Evolutionary conservation across 2,329 filamentous ascomycete species (phyloP).

Genomic region (Fusarium sp.): DNA sequence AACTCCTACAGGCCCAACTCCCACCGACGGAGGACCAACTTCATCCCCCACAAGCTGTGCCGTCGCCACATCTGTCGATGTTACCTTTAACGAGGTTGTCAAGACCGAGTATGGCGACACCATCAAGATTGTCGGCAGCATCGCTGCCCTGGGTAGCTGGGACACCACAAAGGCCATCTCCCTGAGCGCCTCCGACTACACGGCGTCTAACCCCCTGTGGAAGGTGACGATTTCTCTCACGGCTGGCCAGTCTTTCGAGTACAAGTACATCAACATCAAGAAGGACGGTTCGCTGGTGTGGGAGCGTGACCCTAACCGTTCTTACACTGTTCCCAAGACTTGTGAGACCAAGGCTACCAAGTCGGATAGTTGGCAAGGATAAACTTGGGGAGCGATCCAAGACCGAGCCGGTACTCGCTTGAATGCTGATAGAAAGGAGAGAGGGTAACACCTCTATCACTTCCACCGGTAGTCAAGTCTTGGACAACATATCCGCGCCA

Average conservation of each 20-base stretch:
- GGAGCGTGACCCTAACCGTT: conserved; percentile 71
- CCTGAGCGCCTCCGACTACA: conserved; percentile 71
- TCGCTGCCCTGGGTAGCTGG: conserved; percentile 72
- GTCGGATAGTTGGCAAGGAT: conserved; percentile 48
- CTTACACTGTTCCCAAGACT: conserved; percentile 48
- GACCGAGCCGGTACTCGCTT: not conserved
- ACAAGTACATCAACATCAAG: conserved; percentile 76
- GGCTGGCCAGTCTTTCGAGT: conserved; percentile 68
- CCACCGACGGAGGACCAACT: conserved; percentile 46
- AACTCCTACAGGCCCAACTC: conserved; percentile 45
- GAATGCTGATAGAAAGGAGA: not conserved
- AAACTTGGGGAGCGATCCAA: not conserved
- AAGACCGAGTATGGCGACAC: conserved; percentile 71
- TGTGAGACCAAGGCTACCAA: conserved; percentile 45
- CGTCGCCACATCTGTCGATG: conserved; percentile 60
- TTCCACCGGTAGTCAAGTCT: not conserved
- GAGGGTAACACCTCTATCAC: not conserved
- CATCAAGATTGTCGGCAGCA: conserved; percentile 73
- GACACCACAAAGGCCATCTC: conserved; percentile 64
- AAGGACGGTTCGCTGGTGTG: conserved; percentile 67
- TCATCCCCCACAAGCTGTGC: conserved; percentile 52
- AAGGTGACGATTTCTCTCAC: conserved; percentile 64
- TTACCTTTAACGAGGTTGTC: conserved; percentile 72
- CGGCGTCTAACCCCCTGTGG: conserved; percentile 71
- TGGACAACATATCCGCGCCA: not conserved